phyloP scores from a whole-genome alignment of 2,329 filamentous ascomycete species.

The Macrophomina tecta region DNA sequence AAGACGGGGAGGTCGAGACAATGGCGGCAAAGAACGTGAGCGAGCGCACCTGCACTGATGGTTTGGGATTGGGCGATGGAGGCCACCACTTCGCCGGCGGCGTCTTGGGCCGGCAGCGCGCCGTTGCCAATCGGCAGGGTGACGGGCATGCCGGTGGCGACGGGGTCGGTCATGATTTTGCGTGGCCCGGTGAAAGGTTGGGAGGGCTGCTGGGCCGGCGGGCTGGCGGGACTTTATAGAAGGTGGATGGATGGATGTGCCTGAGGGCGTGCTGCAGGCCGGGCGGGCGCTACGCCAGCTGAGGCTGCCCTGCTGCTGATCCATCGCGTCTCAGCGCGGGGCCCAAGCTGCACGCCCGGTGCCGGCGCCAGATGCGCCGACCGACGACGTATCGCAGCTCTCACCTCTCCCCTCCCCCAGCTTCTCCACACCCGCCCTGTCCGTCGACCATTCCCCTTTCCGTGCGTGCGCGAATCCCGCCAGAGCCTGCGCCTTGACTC shows the following conservation, averaged over 20 bases:
- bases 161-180: conserved; percentile 1
- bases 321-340: not conserved
- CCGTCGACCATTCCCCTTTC: not conserved
- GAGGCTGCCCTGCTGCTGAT: conserved; percentile 2
- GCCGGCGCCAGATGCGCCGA: not conserved
- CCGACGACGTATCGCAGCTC: conserved; percentile 6
- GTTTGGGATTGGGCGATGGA: conserved; percentile 47
- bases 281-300: conserved; percentile 10
- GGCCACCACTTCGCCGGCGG: conserved; percentile 45
- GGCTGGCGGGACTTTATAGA: not conserved
- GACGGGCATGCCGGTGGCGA: not conserved
- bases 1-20: not conserved
- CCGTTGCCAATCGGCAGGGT: conserved; percentile 14
- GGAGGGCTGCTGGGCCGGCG: not conserved
- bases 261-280: not conserved
- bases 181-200: too few species aligned
- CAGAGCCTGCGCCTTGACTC: not conserved
- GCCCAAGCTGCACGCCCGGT: not conserved
- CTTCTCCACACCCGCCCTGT: conserved; percentile 1
- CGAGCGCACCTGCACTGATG: conserved; percentile 46
- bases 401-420: not conserved
- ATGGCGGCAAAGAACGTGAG: not conserved
- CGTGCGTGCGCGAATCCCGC: not conserved
- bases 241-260: not conserved
- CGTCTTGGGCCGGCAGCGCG: conserved; percentile 37